These are phyloP conservation scores for Boletus semigastroideus DNA, from an alignment of 1,284 basidiomycete genomes.

Conservation along the genomic window DNA sequence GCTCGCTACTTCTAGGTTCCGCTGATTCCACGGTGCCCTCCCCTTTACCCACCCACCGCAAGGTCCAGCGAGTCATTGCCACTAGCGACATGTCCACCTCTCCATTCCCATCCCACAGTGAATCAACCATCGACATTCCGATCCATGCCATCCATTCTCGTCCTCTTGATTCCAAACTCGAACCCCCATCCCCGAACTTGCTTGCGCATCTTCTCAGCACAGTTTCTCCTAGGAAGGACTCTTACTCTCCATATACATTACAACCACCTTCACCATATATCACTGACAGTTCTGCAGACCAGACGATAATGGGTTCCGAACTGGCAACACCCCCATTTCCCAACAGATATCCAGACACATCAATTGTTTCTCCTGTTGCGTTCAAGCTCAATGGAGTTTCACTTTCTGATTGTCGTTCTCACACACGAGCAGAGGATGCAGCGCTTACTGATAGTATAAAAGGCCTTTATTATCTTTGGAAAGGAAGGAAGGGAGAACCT, in stretches of 20 bases:
- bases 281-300: constrained; percentile 13
- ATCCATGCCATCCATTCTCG: constrained; percentile 15
- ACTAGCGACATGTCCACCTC: constrained; percentile 1
- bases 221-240: constrained; percentile 28
- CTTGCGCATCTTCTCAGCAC: constrained; percentile 27
- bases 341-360: constrained; percentile 9
- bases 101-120: constrained; percentile 5
- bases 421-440: constrained; percentile 11
- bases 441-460: constrained; percentile 33
- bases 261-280: constrained; percentile 11
- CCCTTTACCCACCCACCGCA: constrained; percentile 25
- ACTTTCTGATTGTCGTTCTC: constrained; percentile 1
- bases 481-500: constrained; percentile 17
- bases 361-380: constrained; percentile 14
- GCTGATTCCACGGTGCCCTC: constrained; percentile 34
- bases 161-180: constrained; percentile 6
- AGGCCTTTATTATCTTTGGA: constrained; percentile 34
- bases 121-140: constrained; percentile 22
- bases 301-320: constrained; percentile 26
- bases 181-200: constrained; percentile 27
- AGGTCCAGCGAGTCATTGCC: constrained; percentile 10
- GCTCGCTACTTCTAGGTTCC: constrained; percentile 21
- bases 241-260: background rate
- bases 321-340: constrained; percentile 25
- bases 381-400: constrained; percentile 16